A percentile compares a stretch with the other conserved stretches of the same genome.
phyloP scores from a whole-genome alignment of 2,329 filamentous ascomycete species.

The Penicillium sp. region DNA sequence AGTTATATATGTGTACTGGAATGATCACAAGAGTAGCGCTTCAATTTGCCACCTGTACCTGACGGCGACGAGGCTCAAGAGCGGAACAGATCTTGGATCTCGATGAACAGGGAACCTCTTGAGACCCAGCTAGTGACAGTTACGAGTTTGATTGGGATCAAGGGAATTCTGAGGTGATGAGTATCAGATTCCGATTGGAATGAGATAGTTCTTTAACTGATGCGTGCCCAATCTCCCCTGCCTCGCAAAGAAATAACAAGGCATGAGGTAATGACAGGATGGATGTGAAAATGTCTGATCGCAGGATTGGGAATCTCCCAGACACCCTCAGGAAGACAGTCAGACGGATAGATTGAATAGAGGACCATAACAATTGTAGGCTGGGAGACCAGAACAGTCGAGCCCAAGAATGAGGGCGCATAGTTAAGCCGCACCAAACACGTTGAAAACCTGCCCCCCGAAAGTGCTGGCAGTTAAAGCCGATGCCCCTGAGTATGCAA shows the following conservation, averaged over 20 bases:
- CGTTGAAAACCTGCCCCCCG: neutral
- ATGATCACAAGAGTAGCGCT: too few species aligned
- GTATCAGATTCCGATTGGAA: neutral
- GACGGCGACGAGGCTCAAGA: too few species aligned
- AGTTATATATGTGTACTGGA: neutral
- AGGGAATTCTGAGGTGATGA: neutral
- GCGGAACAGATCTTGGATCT: too few species aligned
- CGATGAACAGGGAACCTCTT: too few species aligned
- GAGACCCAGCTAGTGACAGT: neutral
- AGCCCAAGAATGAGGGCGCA: constrained; percentile 14
- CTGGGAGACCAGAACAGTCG: constrained; percentile 9
- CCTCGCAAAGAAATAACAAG: neutral
- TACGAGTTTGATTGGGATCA: too few species aligned
- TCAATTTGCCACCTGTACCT: too few species aligned
- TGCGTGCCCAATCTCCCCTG: neutral
- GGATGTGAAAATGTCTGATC: neutral
- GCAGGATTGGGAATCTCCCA: neutral
- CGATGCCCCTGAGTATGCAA: constrained; percentile 27
- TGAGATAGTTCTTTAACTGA: neutral
- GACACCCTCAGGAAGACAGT: neutral
- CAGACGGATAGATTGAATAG: neutral
- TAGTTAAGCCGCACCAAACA: neutral
- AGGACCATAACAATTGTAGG: constrained; percentile 13
- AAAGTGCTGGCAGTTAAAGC: constrained; percentile 11
- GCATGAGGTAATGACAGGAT: neutral